A percentile compares a stretch with the other conserved stretches of the same genome.
phyloP scores from a whole-genome alignment of 345 rosid species.

The Moricandia arvensis region DNA sequence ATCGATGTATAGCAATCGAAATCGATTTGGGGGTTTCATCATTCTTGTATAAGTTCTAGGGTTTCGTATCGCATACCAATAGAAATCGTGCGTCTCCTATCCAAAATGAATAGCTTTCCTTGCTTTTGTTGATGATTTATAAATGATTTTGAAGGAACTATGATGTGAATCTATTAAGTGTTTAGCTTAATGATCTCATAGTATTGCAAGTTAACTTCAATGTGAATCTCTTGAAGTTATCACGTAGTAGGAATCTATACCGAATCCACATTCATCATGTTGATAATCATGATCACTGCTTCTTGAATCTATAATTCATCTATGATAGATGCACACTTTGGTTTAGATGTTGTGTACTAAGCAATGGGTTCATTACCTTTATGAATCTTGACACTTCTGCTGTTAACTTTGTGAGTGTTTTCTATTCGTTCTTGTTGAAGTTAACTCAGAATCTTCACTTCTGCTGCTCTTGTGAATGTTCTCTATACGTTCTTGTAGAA shows the following conservation, averaged over 20 bases:
- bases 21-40: neutral
- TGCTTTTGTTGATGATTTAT: neutral
- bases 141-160: neutral
- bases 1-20: neutral
- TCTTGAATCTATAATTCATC: neutral
- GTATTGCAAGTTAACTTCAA: neutral
- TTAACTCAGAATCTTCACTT: neutral
- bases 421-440: neutral
- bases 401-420: neutral
- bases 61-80: neutral
- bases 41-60: neutral
- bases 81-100: neutral
- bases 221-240: neutral
- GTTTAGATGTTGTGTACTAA: neutral
- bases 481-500: neutral
- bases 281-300: neutral
- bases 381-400: neutral
- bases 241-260: neutral
- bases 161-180: neutral
- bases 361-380: neutral
- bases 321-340: neutral
- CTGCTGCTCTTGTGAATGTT: neutral
- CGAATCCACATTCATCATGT: neutral
- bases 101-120: neutral
- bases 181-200: neutral